phyloP scores from a whole-genome alignment of 306 rosid species.

The Trifolium fragiferum region DNA sequence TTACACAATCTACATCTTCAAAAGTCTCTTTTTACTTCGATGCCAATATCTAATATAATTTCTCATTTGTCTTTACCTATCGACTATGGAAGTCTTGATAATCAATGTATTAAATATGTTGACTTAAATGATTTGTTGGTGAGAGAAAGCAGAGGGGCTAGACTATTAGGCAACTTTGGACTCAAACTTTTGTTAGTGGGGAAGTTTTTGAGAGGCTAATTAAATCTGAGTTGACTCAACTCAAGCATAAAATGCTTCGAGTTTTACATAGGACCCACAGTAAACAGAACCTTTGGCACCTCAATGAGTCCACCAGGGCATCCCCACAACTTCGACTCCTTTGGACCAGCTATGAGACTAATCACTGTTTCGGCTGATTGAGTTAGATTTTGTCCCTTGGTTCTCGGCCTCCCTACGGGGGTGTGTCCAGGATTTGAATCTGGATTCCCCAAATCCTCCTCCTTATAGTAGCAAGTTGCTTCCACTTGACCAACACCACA shows the following conservation, averaged over 20 bases:
- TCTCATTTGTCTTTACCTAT: constrained; percentile 34
- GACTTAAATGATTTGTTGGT: constrained; percentile 6
- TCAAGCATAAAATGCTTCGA: constrained; percentile 2
- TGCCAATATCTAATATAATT: not conserved
- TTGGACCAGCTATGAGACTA: not conserved
- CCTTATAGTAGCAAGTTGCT: not conserved
- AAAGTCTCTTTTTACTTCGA: constrained; percentile 26
- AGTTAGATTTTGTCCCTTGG: not conserved
- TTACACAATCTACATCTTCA: not conserved
- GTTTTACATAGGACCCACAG: not conserved
- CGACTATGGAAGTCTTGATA: constrained; percentile 30
- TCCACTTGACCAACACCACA: not conserved
- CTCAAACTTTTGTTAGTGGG: not conserved
- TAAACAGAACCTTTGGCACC: not conserved
- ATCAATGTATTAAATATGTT: constrained; percentile 13
- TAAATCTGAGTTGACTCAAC: constrained; percentile 2
- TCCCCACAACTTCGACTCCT: not conserved
- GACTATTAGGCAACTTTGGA: not conserved
- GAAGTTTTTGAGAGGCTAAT: constrained; percentile 35
- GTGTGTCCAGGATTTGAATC: not conserved
- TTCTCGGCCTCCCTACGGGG: not conserved
- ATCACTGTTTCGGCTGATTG: not conserved
- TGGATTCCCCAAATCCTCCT: not conserved
- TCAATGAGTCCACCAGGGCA: not conserved
- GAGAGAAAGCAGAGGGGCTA: not conserved